A percentile compares a stretch with the other conserved stretches of the same genome.
These are phyloP conservation scores for Balamuthia mandrillaris DNA, from an alignment of 208 protist genomes.

Conservation along the genomic window DNA sequence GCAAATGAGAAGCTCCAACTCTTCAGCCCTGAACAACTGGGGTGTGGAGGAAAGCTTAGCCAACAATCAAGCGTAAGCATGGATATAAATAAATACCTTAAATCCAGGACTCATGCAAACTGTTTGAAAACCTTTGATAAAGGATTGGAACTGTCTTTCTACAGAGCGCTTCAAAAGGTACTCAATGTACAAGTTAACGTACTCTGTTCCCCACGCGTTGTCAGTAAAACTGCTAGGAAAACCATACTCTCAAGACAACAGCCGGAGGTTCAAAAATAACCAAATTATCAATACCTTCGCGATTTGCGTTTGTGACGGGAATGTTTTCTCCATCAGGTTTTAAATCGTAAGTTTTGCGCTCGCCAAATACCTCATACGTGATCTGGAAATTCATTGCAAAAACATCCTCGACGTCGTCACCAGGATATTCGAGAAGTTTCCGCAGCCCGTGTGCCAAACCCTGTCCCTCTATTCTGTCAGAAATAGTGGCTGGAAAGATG, in stretches of 20 bases:
- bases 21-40: conserved; percentile 58
- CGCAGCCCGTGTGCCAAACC: conserved; percentile 44
- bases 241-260: no score
- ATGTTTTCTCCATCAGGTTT: conserved; percentile 69
- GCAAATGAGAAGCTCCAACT: conserved; percentile 71
- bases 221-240: not conserved
- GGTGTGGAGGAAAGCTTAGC: conserved; percentile 31
- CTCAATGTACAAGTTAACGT: conserved; percentile 70
- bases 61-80: not conserved
- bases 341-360: conserved; percentile 57
- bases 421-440: conserved; percentile 54
- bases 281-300: conserved; percentile 53
- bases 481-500: not conserved
- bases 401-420: conserved; percentile 68
- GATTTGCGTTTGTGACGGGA: conserved; percentile 73
- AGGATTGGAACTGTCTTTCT: conserved; percentile 66
- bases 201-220: conserved; percentile 52
- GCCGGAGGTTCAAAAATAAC: no score
- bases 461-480: not conserved
- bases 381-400: conserved; percentile 65
- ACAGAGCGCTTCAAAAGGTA: conserved; percentile 70
- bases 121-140: conserved; percentile 65
- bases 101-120: conserved; percentile 45
- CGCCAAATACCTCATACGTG: conserved; percentile 62
- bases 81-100: not conserved